A percentile compares a stretch with the other conserved stretches of the same genome.
Conservation (phyloP, 345 rosid species). For the Eucalyptus erythrocorys region DNA sequence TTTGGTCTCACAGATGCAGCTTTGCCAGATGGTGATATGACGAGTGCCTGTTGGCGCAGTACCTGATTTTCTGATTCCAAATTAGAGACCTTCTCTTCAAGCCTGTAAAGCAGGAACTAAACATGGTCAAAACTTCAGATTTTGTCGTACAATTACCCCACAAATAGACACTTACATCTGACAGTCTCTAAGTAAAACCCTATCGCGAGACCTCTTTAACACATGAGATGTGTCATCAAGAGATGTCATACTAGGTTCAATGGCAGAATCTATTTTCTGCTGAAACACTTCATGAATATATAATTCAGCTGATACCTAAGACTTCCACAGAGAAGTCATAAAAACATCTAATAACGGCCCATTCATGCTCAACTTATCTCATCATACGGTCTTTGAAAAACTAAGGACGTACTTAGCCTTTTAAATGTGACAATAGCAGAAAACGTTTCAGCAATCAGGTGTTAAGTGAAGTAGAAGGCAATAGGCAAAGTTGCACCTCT, state of each 20-base stretch:
- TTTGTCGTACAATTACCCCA: neutral
- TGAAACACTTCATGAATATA: neutral
- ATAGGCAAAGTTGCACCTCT: neutral
- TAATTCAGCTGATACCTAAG: neutral
- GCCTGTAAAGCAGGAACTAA: slow-evolving; percentile 13
- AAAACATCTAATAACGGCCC: neutral
- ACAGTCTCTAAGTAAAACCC: neutral
- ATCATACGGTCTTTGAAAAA: neutral
- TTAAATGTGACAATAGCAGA: neutral
- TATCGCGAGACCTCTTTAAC: neutral
- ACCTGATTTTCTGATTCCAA: slow-evolving; percentile 90
- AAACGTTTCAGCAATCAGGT: neutral
- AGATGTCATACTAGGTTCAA: neutral
- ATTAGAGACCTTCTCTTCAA: slow-evolving; percentile 72
- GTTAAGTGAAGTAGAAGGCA: neutral
- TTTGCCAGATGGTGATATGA: slow-evolving; percentile 72
- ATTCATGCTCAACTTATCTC: neutral
- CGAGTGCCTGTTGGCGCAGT: slow-evolving; percentile 77
- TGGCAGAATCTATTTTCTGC: neutral
- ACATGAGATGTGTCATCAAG: neutral
- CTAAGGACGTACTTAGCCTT: neutral
- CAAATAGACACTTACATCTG: neutral
- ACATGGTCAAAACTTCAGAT: neutral
- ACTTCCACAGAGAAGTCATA: neutral
- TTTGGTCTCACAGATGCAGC: slow-evolving; percentile 47